Conservation (phyloP, 2,329 filamentous ascomycete species). For the Colletotrichum sojae region DNA sequence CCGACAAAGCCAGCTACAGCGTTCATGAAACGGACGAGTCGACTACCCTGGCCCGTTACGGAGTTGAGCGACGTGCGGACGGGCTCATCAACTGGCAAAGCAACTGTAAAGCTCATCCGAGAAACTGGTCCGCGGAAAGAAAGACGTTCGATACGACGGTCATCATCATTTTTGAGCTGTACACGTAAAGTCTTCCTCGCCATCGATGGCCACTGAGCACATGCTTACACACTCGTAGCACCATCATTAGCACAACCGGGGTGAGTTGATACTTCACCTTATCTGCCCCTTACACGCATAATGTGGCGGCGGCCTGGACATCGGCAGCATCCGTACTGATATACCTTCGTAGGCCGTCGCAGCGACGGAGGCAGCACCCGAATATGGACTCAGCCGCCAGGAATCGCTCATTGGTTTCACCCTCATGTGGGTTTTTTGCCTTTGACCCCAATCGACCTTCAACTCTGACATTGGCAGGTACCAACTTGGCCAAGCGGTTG, state of each 20-base stretch:
- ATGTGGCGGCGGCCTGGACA: not conserved
- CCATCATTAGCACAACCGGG: constrained; percentile 36
- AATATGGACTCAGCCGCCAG: constrained; percentile 26
- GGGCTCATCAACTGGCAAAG: constrained; percentile 34
- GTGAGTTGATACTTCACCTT: constrained; percentile 4
- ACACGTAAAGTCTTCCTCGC: constrained; percentile 39
- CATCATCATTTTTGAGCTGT: constrained; percentile 45
- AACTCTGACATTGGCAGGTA: constrained; percentile 44
- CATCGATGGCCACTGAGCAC: not conserved
- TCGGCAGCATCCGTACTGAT: constrained; percentile 7
- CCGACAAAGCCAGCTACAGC: not conserved
- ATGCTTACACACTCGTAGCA: constrained; percentile 14
- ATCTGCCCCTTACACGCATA: too few species aligned
- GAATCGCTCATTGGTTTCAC: constrained; percentile 45
- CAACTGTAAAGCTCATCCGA: constrained; percentile 32
- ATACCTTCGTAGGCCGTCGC: constrained; percentile 21
- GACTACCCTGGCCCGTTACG: constrained; percentile 17
- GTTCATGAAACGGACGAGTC: constrained; percentile 24
- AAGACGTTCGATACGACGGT: constrained; percentile 42
- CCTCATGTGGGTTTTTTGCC: constrained; percentile 41
- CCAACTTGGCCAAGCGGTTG: constrained; percentile 54
- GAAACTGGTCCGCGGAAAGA: constrained; percentile 42
- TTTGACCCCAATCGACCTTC: not conserved
- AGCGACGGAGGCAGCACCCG: constrained; percentile 30
- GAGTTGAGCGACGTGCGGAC: constrained; percentile 22